Conservation (phyloP, 176 grass and related monocot genomes). For the Cenchrus fungigraminus region DNA sequence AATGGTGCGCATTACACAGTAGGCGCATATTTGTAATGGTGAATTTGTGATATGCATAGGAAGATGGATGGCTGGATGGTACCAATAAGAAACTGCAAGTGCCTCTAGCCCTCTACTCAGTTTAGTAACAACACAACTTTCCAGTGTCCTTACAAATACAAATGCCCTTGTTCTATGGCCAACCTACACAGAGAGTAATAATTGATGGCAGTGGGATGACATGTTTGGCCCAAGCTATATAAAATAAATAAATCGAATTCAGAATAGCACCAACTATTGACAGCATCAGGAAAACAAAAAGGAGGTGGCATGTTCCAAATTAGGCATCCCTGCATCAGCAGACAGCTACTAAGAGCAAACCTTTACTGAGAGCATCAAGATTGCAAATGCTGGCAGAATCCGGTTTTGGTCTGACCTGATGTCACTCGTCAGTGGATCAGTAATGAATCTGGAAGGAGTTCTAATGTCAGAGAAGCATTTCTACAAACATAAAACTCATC, state of each 20-base stretch:
- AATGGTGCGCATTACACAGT: background rate
- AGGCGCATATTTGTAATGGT: background rate
- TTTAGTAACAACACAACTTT: too few species aligned
- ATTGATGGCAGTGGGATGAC: background rate
- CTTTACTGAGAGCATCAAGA: background rate
- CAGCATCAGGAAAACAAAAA: background rate
- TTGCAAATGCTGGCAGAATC: background rate
- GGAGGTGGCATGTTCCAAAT: too few species aligned
- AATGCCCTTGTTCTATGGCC: background rate
- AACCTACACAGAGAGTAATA: background rate
- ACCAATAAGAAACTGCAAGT: too few species aligned
- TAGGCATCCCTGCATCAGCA: background rate
- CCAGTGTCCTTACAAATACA: background rate
- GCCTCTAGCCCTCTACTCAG: too few species aligned
- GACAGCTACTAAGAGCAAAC: background rate
- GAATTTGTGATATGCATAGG: background rate
- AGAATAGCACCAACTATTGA: background rate
- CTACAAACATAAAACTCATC: background rate
- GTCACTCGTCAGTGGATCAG: background rate
- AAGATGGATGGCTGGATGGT: too few species aligned
- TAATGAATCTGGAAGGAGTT: conserved; percentile 9
- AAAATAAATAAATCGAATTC: background rate
- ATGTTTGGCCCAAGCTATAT: background rate
- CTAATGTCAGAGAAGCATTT: background rate
- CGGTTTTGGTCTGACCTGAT: background rate